phyloP scores from a whole-genome alignment of 495 filamentous ascomycete genomes.

The Thermochaetoides thermophila region DNA sequence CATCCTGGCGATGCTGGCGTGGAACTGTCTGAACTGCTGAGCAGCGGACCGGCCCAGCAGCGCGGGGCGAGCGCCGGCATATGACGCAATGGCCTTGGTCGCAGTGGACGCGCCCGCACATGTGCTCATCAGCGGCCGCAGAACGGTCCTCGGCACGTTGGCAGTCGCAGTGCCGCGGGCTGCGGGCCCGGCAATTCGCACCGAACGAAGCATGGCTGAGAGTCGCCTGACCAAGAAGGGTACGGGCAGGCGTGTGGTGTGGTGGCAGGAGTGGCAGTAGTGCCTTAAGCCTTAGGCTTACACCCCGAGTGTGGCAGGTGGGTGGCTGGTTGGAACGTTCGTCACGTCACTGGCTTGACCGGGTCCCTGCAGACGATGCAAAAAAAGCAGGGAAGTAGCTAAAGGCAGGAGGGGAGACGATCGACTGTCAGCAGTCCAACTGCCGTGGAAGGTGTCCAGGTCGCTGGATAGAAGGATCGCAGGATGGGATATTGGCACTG shows the following conservation, averaged over 20 bases:
- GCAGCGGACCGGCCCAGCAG: too few species aligned
- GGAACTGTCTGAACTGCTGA: slow-evolving; percentile 25
- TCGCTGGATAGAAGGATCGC: background rate
- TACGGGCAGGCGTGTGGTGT: too few species aligned
- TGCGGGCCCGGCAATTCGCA: slow-evolving; percentile 25
- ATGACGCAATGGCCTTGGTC: slow-evolving; percentile 8
- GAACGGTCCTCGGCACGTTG: slow-evolving; percentile 28
- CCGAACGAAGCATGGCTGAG: slow-evolving; percentile 30
- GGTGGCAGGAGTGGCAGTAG: too few species aligned
- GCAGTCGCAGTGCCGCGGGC: slow-evolving; percentile 19
- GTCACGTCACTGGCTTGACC: too few species aligned
- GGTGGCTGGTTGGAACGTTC: too few species aligned
- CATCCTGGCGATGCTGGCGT: slow-evolving; percentile 36
- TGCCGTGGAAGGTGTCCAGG: too few species aligned
- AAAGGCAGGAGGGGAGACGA: too few species aligned
- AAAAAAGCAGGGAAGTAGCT: too few species aligned
- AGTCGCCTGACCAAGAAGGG: slow-evolving; percentile 8
- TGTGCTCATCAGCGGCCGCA: slow-evolving; percentile 26
- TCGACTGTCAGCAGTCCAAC: too few species aligned
- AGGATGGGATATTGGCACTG: slow-evolving; percentile 1
- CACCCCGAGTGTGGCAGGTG: slow-evolving; percentile 3
- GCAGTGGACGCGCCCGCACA: slow-evolving; percentile 13
- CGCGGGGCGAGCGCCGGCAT: slow-evolving; percentile 2
- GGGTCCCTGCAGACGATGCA: too few species aligned
- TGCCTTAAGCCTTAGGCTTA: too few species aligned